Evolutionary conservation across 257 asterid genomes (phyloP).

Genomic region (Hygrophila difformis): DNA sequence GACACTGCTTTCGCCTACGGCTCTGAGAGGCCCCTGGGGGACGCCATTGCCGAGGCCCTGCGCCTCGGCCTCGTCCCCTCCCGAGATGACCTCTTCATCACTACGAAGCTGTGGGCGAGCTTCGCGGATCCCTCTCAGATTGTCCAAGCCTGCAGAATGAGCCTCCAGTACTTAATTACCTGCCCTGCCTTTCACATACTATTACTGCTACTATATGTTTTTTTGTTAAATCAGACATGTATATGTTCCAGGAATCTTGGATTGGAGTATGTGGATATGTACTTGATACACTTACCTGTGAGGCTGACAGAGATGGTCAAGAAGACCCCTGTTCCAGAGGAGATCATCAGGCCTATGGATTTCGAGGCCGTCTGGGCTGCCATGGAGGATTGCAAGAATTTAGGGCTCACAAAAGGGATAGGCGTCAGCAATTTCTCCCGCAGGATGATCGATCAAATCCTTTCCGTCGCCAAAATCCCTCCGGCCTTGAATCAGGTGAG

Average conservation of each 20-base stretch:
- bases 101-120: conserved; percentile 53
- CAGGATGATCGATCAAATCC: conserved; percentile 25
- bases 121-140: conserved; percentile 36
- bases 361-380: conserved; percentile 51
- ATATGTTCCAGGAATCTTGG: conserved; percentile 27
- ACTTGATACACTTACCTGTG: conserved; percentile 45
- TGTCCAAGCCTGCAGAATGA: conserved; percentile 44
- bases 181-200: too few species aligned
- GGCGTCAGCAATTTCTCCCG: conserved; percentile 64
- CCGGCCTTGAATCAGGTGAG: conserved; percentile 57
- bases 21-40: conserved; percentile 47
- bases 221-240: too few species aligned
- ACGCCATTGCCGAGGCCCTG: conserved; percentile 41
- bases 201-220: too few species aligned
- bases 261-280: conserved; percentile 59
- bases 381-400: conserved; percentile 53
- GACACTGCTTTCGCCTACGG: conserved; percentile 53
- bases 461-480: conserved; percentile 39
- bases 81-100: conserved; percentile 52
- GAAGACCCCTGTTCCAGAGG: conserved; percentile 19
- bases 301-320: conserved; percentile 25
- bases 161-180: too few species aligned
- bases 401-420: conserved; percentile 57
- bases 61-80: conserved; percentile 35
- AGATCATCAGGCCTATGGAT: conserved; percentile 29